Evolutionary conservation across 208 protist genomes (phyloP).

Genomic region (Leishmania braziliensis): DNA sequence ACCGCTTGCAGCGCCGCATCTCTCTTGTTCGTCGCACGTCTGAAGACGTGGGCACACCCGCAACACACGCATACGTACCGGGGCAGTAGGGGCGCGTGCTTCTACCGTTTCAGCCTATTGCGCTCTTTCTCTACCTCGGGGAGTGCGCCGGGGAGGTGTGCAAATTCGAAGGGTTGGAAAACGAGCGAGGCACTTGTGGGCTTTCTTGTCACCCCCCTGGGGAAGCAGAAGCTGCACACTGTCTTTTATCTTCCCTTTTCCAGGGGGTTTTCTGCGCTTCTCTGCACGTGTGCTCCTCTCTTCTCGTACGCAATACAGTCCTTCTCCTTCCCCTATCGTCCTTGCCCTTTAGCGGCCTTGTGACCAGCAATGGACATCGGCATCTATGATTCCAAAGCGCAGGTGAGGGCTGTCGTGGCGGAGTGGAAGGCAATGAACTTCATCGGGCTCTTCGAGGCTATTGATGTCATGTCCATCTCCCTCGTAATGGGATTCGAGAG

Average conservation of each 20-base stretch:
- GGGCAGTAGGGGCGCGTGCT: too few relatives aligned
- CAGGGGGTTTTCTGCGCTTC: background rate
- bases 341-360: background rate
- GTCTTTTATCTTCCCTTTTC: slow-evolving; percentile 22
- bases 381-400: slow-evolving; percentile 43
- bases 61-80: background rate
- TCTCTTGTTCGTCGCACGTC: background rate
- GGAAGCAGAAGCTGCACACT: background rate
- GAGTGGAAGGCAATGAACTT: slow-evolving; percentile 43
- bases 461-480: slow-evolving; percentile 62
- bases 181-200: background rate
- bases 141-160: background rate
- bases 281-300: slow-evolving; percentile 4
- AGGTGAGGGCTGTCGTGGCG: slow-evolving; percentile 55
- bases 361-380: slow-evolving; percentile 25
- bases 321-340: background rate
- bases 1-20: background rate
- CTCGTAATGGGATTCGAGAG: slow-evolving; percentile 86
- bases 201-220: background rate
- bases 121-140: background rate
- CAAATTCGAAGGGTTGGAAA: background rate
- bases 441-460: slow-evolving; percentile 44
- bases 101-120: background rate
- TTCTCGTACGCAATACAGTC: slow-evolving; percentile 4
- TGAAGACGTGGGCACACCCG: too few relatives aligned